Conservation (phyloP, 805 yeast genomes). For the Tetrapisispora phaffii region DNA sequence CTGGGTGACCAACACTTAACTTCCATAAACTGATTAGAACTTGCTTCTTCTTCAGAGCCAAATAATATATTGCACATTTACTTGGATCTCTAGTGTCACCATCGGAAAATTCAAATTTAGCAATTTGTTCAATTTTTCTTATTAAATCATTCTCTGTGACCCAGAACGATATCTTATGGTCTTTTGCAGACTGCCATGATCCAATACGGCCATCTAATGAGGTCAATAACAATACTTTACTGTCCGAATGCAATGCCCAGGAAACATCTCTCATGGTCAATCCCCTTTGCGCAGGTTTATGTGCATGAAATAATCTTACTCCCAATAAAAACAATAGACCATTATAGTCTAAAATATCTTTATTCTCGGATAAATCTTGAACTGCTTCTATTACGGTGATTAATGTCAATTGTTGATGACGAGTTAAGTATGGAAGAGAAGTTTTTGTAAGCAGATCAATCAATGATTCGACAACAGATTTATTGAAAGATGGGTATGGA, state of each 20-base stretch:
- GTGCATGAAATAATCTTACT: constrained; percentile 52
- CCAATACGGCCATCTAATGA: constrained; percentile 33
- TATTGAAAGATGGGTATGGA: constrained; percentile 35
- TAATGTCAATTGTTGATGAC: constrained; percentile 85
- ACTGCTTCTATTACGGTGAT: constrained; percentile 59
- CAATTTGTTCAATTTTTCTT: constrained; percentile 54
- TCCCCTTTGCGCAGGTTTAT: constrained; percentile 38
- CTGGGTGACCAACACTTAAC: constrained; percentile 63
- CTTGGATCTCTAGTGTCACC: constrained; percentile 60
- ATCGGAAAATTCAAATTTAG: constrained; percentile 57
- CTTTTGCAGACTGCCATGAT: constrained; percentile 51
- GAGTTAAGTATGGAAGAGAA: constrained; percentile 69
- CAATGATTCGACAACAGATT: constrained; percentile 38
- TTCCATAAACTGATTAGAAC: constrained; percentile 77
- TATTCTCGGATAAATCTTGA: constrained; percentile 40
- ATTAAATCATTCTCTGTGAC: constrained; percentile 36
- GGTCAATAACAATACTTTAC: constrained; percentile 55
- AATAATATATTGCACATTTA: constrained; percentile 58
- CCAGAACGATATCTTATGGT: constrained; percentile 70
- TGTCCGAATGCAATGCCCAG: constrained; percentile 82
- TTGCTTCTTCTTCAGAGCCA: constrained; percentile 70
- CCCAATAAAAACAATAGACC: constrained; percentile 68
- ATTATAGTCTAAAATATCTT: constrained; percentile 33
- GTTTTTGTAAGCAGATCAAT: constrained; percentile 51
- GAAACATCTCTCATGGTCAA: constrained; percentile 71